phyloP scores from a whole-genome alignment of 306 rosid species.

The Oemleria cerasiformis region DNA sequence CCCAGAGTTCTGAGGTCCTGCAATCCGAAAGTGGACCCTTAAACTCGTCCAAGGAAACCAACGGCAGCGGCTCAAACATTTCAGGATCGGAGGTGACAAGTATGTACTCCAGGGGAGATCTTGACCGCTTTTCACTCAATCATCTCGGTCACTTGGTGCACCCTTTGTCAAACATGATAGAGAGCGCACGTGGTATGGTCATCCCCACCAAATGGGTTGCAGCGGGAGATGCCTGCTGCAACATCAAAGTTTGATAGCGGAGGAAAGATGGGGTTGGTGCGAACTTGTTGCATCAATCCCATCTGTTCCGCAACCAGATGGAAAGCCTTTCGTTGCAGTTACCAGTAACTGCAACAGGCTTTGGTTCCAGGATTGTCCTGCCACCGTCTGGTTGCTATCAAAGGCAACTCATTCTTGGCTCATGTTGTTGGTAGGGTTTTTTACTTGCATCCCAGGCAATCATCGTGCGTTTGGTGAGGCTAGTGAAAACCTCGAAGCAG shows the following conservation, averaged over 20 bases:
- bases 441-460: constrained; percentile 25
- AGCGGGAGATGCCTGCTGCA: constrained; percentile 65
- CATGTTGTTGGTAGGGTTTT: constrained; percentile 25
- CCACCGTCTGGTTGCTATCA: constrained; percentile 50
- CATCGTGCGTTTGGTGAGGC: constrained; percentile 19
- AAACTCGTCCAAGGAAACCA: constrained; percentile 65
- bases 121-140: constrained; percentile 43
- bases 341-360: constrained; percentile 28
- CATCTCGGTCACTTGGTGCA: constrained; percentile 48
- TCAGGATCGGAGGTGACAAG: constrained; percentile 82
- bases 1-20: constrained; percentile 63
- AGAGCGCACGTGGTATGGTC: constrained; percentile 44
- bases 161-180: constrained; percentile 51
- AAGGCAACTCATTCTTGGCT: constrained; percentile 85
- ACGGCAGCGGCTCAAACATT: constrained; percentile 55
- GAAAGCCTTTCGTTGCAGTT: constrained; percentile 20
- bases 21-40: constrained; percentile 68
- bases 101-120: constrained; percentile 48
- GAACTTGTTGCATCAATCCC: constrained; percentile 26
- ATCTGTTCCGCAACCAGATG: constrained; percentile 48
- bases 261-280: constrained; percentile 39
- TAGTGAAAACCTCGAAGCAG: constrained; percentile 23
- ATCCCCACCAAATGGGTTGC: constrained; percentile 76
- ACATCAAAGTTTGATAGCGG: constrained; percentile 58
- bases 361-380: constrained; percentile 28